Base-by-base conservation (phyloP, 2,329 filamentous ascomycete genomes). In the Fusarium poae region DNA sequence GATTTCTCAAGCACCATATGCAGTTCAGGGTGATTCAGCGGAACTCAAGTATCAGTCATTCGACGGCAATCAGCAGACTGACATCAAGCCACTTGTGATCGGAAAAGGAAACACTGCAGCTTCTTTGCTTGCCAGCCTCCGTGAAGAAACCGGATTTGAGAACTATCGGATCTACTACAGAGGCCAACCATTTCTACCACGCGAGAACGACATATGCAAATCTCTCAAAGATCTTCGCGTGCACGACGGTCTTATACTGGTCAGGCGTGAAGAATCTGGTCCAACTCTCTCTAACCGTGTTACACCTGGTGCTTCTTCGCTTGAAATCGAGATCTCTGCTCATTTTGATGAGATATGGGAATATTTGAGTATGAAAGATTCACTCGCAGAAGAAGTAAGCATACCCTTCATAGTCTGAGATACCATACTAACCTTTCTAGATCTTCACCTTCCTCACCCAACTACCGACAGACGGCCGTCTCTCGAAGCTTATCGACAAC, bases 311-410 rank as follows among this genome's bases (percentile, higher is more conserved):
- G 86, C 82, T 46, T 89, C 82, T 66, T 85, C 81, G 35, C 85
- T 98, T 4, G 93, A 98, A 75, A 85, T 88, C 15, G 92, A 95
- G 72, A 89, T 98, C 23, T 82, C 96, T 70, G 86, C 89, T 59
- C 92, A 97, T 77, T 97, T 97, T 74, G 86, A 92, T 55, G 89
- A 95, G 64, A 81, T 99, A 25, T 97, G 96, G 85, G 86, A 88
- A 43, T 91, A 95, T 73, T 84, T 98, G 55, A 88, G 89, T 67
- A 86, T 94, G 80, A 87, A 92, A 44, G 89, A 94, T 61, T 83
- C 82, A 50, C 81, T 93, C 42, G 89, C 92, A 9, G 83, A 86
- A 74, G 89, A 92, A 82, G 89, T 91, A 82, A 70, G 79, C 20
- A 61, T 15, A 21, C 8, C 15, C 7, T 23, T 5, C 7, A 44